Evolutionary conservation across 176 grass and related monocot genomes (phyloP).

Genomic region (Urochloa ruziziensis): DNA sequence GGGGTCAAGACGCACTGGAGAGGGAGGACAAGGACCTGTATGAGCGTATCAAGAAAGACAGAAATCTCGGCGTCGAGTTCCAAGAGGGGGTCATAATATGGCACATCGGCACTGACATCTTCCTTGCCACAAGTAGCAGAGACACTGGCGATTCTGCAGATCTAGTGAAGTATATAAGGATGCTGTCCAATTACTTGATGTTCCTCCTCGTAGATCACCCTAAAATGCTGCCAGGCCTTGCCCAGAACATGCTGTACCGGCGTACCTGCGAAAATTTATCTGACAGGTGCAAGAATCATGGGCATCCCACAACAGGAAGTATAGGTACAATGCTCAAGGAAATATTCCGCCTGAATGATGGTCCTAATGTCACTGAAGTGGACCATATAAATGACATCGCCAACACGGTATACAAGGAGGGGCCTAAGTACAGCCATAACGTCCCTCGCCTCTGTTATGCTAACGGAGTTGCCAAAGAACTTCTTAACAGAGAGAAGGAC

Average conservation of each 20-base stretch:
- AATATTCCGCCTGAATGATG: not conserved
- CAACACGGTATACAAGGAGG: not conserved
- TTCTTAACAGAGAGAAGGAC: not conserved
- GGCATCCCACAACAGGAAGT: not conserved
- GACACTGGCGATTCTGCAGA: not conserved
- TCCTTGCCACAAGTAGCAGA: not conserved
- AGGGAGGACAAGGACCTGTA: not conserved
- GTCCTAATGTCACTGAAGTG: not conserved
- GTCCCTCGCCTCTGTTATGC: slow-evolving; percentile 14
- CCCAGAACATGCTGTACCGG: slow-evolving; percentile 20
- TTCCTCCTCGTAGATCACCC: not conserved
- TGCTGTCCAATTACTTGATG: slow-evolving; percentile 21
- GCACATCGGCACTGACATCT: slow-evolving; percentile 28
- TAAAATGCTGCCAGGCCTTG: slow-evolving; percentile 17
- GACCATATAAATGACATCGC: not conserved
- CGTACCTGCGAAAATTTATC: not conserved
- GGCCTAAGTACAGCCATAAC: not conserved
- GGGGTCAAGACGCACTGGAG: not conserved
- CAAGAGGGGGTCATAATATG: slow-evolving; percentile 27
- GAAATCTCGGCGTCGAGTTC: slow-evolving; percentile 6
- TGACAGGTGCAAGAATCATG: not conserved
- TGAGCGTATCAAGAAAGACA: not conserved
- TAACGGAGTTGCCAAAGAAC: not conserved
- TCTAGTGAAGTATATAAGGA: not conserved
- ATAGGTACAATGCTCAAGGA: not conserved